Evolutionary conservation across 75 land plant genomes (phyloP).

Genomic region (Selaginella tamariscina): DNA sequence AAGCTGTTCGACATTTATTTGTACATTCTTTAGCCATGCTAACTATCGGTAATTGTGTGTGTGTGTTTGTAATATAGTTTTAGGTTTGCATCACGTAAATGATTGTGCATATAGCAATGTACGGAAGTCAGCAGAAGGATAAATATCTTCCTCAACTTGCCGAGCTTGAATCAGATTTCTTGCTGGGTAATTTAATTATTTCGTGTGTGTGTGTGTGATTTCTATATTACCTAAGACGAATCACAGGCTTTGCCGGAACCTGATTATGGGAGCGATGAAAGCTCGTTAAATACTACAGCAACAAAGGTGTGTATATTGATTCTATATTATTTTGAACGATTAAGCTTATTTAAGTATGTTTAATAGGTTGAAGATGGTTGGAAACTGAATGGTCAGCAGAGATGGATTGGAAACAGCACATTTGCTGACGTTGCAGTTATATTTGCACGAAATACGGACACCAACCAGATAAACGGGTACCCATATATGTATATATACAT

Average conservation of each 20-base stretch:
- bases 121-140: slow-evolving; percentile 81
- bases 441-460: slow-evolving; percentile 67
- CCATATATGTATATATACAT: background rate
- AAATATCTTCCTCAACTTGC: slow-evolving; percentile 76
- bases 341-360: background rate
- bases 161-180: slow-evolving; percentile 39
- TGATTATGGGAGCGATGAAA: slow-evolving; percentile 91
- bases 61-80: background rate
- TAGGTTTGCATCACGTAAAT: background rate
- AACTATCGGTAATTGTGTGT: slow-evolving; percentile 56
- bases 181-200: slow-evolving; percentile 60
- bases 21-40: slow-evolving; percentile 90
- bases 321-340: background rate
- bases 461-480: slow-evolving; percentile 89
- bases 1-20: slow-evolving; percentile 83
- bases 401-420: slow-evolving; percentile 97
- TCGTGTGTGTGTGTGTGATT: too few relatives aligned
- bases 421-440: slow-evolving; percentile 79
- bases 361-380: slow-evolving; percentile 79
- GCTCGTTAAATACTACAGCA: slow-evolving; percentile 72
- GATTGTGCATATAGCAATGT: slow-evolving; percentile 56
- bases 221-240: too few relatives aligned
- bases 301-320: slow-evolving; percentile 49
- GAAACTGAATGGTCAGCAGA: slow-evolving; percentile 78
- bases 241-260: slow-evolving; percentile 82